Base-by-base conservation (phyloP, 345 rosid species). In the Eucalyptus sp. region DNA sequence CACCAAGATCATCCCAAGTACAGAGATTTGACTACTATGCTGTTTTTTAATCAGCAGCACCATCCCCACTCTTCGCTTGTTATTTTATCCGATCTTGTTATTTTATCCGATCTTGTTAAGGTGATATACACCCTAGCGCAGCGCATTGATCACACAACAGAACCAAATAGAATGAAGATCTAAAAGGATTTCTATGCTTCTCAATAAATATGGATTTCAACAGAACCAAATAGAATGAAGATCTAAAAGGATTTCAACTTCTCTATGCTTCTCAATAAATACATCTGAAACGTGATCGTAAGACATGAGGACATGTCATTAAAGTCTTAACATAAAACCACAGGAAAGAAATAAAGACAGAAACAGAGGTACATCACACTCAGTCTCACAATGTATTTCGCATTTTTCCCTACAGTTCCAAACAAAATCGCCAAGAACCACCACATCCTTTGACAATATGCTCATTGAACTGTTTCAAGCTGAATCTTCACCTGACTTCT, bases 401-500 rank as follows among this genome's bases (percentile, higher is more conserved):
- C 44, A 31, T 33, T 68, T 68, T 31, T 33, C 24, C 43, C 44
- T 33, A 33, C 43, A 17, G 80, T 68, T 71, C 48, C 48, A 20
- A 22, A 41, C 22, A 76, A 76, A 76, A 76, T 41, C 29, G 29
- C 48, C 84, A 17, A 20, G 84, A 76, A 76, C 48, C 83, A 10
- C 48, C 84, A 76, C 48, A 76, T 41, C 48, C 84, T 41, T 20
- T 4, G 48, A 76, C 27, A 10, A 41, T 76, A 41, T 76, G 84
- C 29, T 76, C 84, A 20, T 20, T 41, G 27, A 37, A 76, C 48
- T 41, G 84, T 76, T 51, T 88, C 86, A 91, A 66, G 92, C 87
- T 88, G 94, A 90, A 90, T 93, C 93, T 46, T 91, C 86, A 24
- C 91, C 91, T 88, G 95, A 83, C 89, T 94, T 92, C 31, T 90